phyloP scores from a whole-genome alignment of 176 grass and related monocot species.

The Triticum timopheevii region DNA sequence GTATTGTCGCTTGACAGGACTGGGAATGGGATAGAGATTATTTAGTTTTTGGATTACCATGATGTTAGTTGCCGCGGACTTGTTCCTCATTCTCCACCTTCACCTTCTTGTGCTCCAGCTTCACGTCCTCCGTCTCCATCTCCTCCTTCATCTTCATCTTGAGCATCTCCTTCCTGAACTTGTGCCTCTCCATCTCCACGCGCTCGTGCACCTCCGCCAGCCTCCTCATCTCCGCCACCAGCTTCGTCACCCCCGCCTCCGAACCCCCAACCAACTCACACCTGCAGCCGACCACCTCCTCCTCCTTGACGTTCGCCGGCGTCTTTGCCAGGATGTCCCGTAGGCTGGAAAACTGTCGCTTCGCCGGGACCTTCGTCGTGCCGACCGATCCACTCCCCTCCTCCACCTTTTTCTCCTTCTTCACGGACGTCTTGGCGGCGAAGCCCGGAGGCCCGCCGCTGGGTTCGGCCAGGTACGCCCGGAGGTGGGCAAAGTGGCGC shows the following conservation, averaged over 20 bases:
- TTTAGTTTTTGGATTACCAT: background rate
- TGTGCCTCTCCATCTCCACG: constrained; percentile 20
- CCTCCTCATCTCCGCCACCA: constrained; percentile 19
- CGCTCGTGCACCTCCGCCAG: constrained; percentile 33
- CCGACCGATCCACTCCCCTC: background rate
- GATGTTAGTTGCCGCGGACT: background rate
- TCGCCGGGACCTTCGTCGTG: background rate
- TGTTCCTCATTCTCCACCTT: background rate
- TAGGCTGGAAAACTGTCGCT: background rate
- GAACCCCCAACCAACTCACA: background rate
- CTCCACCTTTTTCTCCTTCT: background rate
- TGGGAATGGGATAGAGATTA: too few species aligned
- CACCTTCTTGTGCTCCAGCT: background rate
- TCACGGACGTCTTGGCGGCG: background rate
- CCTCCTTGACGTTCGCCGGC: background rate
- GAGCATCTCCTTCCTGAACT: constrained; percentile 22
- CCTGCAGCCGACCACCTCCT: background rate
- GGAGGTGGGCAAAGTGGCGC: constrained; percentile 25
- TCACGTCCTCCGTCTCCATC: constrained; percentile 2
- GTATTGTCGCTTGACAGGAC: too few species aligned
- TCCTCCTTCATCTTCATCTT: background rate
- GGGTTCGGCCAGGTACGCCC: background rate
- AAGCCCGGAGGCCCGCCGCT: constrained; percentile 17
- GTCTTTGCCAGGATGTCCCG: background rate
- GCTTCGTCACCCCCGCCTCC: constrained; percentile 15